Percentiles rank a stretch among this genome's conserved stretches.
These are phyloP conservation scores for Cercophora scortea DNA, from an alignment of 495 filamentous ascomycete genomes.

Conservation along the genomic window DNA sequence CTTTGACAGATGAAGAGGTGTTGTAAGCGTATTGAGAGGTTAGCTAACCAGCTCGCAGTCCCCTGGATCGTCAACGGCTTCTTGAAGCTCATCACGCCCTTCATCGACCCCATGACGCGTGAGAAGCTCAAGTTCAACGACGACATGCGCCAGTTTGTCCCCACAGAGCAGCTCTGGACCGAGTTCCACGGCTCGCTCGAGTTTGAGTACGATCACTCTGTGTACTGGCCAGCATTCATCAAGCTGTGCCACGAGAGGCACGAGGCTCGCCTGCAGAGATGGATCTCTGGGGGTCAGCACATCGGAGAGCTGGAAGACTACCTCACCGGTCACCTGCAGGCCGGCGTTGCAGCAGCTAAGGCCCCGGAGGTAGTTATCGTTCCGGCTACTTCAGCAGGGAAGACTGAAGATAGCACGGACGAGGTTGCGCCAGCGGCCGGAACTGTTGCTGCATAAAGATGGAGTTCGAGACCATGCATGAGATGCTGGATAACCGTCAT, in stretches of 20 bases:
- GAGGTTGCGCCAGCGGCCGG: not conserved
- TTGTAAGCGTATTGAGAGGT: not conserved
- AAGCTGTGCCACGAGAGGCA: constrained; percentile 56
- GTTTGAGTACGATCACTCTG: constrained; percentile 80
- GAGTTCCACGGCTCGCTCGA: constrained; percentile 56
- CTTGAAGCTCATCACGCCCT: constrained; percentile 91
- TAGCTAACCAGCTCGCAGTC: constrained; percentile 39
- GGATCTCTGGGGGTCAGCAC: constrained; percentile 68
- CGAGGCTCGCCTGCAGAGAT: constrained; percentile 53
- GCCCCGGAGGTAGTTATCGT: not conserved
- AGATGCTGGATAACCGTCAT: too few relatives aligned
- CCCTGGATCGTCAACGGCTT: constrained; percentile 84
- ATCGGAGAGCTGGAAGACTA: constrained; percentile 82
- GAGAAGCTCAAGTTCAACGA: constrained; percentile 96
- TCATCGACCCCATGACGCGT: constrained; percentile 87
- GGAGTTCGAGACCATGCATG: not conserved
- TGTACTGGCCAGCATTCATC: constrained; percentile 83
- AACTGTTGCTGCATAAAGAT: not conserved
- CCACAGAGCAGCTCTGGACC: constrained; percentile 67
- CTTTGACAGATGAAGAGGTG: too few relatives aligned
- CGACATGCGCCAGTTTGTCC: constrained; percentile 69
- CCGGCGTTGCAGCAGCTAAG: constrained; percentile 9
- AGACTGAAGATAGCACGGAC: not conserved
- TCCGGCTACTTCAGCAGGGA: not conserved
- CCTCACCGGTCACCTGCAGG: constrained; percentile 31